Base-by-base conservation (phyloP, 176 grass and related monocot species). In the Oryza nivara region DNA sequence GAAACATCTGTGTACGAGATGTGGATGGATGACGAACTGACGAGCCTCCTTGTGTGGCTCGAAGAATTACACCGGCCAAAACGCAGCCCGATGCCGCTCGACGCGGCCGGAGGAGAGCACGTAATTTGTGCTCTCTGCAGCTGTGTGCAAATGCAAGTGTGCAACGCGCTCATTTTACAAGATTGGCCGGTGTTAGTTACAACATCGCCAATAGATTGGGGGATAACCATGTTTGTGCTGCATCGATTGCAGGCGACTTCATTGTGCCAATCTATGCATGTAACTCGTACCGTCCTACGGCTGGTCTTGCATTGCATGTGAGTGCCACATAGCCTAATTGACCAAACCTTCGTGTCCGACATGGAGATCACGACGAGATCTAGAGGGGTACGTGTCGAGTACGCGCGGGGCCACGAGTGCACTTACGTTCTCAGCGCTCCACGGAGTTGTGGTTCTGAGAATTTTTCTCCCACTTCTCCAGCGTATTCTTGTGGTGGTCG, bases 51-150 rank as follows among this genome's bases (percentile, higher is more conserved):
- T 6, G 65, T 16, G 38, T 36, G n/a, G 23, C 16, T 25, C 22
- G 48, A 70, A 65, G 76, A 36, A 20, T 67, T 4, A 40, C 77
- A 56, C 71, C 71, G 77, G 40, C 82, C 82, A 89, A 23, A 76
- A 32, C 65, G 32, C 77, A 9, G 77, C 28, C 78, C 69, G 46
- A 84, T 75, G 81, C 61, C 49, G 0, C 20, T 69, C 3, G n/a
- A 7, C 30, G 41, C 32, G 38, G 70, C 69, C 47, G n/a, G 72
- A 7, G 52, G 52, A 13, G 10, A 69, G 17, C 46, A 36, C 16
- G 38, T 32, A 12, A 4, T 40, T 16, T 38, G 40, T 6, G 76
- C 5, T 45, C 5, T 11, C 36, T 20, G 70, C 23, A 47, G 2
- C 72, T 9, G 23, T 9, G 4, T 17, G 23, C 61, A 46, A 36